phyloP scores from a whole-genome alignment of 2,329 filamentous ascomycete genomes.

The Leptographium procerum region DNA sequence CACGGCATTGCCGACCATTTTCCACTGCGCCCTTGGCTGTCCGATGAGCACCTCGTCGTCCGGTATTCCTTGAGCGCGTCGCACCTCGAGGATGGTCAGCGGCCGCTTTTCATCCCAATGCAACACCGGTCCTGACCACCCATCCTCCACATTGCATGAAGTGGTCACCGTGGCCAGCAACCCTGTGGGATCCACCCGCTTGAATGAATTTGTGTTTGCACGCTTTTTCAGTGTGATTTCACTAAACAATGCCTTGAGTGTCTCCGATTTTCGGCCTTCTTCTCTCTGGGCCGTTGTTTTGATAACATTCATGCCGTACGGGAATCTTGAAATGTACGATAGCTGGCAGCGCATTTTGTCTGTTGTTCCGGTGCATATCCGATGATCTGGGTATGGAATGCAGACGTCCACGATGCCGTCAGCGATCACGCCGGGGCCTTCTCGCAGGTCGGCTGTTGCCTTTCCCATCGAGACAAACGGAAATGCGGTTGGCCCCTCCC shows the following conservation, averaged over 20 bases:
- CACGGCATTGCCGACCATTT: slow-evolving; percentile 67
- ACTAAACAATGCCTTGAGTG: slow-evolving; percentile 30
- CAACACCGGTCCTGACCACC: slow-evolving; percentile 39
- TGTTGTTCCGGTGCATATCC: slow-evolving; percentile 32
- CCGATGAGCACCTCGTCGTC: slow-evolving; percentile 64
- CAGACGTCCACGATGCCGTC: slow-evolving; percentile 53
- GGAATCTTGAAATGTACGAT: slow-evolving; percentile 46
- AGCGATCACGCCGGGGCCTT: slow-evolving; percentile 28
- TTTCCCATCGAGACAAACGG: slow-evolving; percentile 38
- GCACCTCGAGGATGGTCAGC: slow-evolving; percentile 53
- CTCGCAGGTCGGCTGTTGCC: slow-evolving; percentile 49
- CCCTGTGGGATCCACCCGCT: slow-evolving; percentile 27
- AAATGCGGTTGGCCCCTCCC: slow-evolving; percentile 46
- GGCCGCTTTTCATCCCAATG: slow-evolving; percentile 57
- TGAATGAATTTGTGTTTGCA: slow-evolving; percentile 21
- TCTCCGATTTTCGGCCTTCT: slow-evolving; percentile 21
- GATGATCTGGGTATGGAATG: slow-evolving; percentile 57
- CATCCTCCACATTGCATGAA: slow-evolving; percentile 34
- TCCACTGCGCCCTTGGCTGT: slow-evolving; percentile 39
- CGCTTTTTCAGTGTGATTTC: slow-evolving; percentile 6
- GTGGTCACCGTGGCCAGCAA: slow-evolving; percentile 58
- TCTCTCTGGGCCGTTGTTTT: slow-evolving; percentile 29
- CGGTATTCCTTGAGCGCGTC: slow-evolving; percentile 57
- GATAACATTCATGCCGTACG: slow-evolving; percentile 40
- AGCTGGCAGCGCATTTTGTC: slow-evolving; percentile 33